A percentile compares a stretch with the other conserved stretches of the same genome.
Evolutionary conservation across 192 early-diverging fungal genomes (phyloP).

Genomic region (Coemansia asiatica): DNA sequence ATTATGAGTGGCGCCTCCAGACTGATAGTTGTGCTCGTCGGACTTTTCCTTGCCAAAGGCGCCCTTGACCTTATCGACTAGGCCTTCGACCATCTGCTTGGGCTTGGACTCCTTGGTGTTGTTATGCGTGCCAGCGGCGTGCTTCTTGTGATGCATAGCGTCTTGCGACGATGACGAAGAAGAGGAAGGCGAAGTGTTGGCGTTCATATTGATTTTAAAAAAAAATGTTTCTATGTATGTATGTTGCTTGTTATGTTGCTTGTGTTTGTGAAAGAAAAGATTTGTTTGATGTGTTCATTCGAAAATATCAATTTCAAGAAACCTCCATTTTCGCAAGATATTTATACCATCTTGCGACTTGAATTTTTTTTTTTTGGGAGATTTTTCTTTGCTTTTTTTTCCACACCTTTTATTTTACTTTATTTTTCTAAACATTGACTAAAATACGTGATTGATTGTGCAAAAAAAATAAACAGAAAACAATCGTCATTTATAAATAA

Average conservation of each 20-base stretch:
- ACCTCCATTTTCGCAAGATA: too few species aligned
- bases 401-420: too few species aligned
- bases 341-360: too few species aligned
- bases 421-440: too few species aligned
- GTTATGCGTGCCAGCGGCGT: neutral
- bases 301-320: too few species aligned
- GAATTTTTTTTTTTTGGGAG: too few species aligned
- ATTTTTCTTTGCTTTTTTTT: too few species aligned
- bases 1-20: neutral
- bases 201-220: neutral
- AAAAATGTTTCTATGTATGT: neutral
- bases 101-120: slow-evolving; percentile 12
- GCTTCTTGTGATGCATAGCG: slow-evolving; percentile 2
- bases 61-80: slow-evolving; percentile 19
- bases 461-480: too few species aligned
- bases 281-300: too few species aligned
- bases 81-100: slow-evolving; percentile 14
- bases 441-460: too few species aligned
- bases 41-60: slow-evolving; percentile 11
- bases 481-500: too few species aligned
- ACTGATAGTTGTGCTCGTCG: slow-evolving; percentile 13
- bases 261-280: neutral
- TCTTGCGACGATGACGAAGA: neutral
- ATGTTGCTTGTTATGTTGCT: neutral
- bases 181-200: neutral